Conservation (phyloP, 2,329 filamentous ascomycete species). For the Fusarium denticulatum region DNA sequence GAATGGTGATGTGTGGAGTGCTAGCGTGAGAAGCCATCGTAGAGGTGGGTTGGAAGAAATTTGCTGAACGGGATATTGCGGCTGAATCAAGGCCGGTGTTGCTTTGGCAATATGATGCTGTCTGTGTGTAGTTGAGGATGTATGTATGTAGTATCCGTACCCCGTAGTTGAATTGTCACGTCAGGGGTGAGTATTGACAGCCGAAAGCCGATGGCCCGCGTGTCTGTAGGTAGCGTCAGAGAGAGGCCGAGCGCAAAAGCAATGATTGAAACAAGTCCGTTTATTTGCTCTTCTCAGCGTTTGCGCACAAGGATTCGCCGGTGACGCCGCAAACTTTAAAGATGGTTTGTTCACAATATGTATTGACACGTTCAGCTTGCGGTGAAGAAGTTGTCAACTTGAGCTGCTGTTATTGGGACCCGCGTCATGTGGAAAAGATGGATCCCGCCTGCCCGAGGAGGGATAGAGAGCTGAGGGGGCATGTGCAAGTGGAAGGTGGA, state of each 20-base stretch:
- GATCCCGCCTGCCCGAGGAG: slow-evolving; percentile 8
- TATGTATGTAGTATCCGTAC: not conserved
- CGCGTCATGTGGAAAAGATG: slow-evolving; percentile 10
- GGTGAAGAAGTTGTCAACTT: slow-evolving; percentile 5
- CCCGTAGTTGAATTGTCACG: slow-evolving; percentile 4
- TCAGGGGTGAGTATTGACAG: not conserved
- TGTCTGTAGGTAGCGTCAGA: not conserved
- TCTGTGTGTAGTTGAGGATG: slow-evolving; percentile 1
- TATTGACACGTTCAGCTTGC: not conserved
- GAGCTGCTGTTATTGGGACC: not conserved
- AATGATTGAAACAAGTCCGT: not conserved
- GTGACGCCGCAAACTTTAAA: not conserved
- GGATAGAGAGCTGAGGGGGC: slow-evolving; percentile 6
- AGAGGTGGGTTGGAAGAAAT: not conserved
- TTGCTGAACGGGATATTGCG: not conserved
- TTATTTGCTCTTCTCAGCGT: not conserved
- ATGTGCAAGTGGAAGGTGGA: not conserved
- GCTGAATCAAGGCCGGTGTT: not conserved
- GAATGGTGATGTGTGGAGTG: slow-evolving; percentile 72
- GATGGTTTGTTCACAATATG: not conserved
- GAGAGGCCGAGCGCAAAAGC: not conserved
- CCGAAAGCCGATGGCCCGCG: not conserved
- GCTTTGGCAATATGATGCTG: not conserved
- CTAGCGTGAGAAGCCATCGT: slow-evolving; percentile 38
- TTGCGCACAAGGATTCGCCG: not conserved